A percentile compares a stretch with the other conserved stretches of the same genome.
Evolutionary conservation across 257 asterid genomes (phyloP).

Genomic region (Primulina huaijiensis): DNA sequence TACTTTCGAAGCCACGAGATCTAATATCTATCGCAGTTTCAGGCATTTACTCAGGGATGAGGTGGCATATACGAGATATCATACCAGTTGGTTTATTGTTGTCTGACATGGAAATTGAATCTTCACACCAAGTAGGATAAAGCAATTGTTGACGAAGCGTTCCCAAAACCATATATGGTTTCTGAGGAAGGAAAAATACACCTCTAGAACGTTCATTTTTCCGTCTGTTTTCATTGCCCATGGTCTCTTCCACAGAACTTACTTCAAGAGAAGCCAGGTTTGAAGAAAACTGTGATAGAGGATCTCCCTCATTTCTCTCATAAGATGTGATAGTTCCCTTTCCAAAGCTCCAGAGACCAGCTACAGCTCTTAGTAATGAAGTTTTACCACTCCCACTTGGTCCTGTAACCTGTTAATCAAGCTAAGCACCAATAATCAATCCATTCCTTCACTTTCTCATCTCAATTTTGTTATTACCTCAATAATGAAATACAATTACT

Average conservation of each 20-base stretch:
- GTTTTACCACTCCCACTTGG: constrained; percentile 99
- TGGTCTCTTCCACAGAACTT: constrained; percentile 24
- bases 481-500: constrained; percentile 28
- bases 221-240: constrained; percentile 25
- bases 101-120: constrained; percentile 37
- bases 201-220: constrained; percentile 38
- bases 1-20: not conserved
- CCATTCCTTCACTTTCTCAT: constrained; percentile 11
- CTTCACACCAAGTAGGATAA: constrained; percentile 82
- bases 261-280: constrained; percentile 31
- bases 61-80: constrained; percentile 23
- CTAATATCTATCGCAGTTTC: not conserved
- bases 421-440: constrained; percentile 30
- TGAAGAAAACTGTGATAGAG: constrained; percentile 26
- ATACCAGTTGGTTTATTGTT: constrained; percentile 48
- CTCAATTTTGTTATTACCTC: constrained; percentile 19
- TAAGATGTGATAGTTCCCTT: constrained; percentile 65
- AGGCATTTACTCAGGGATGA: constrained; percentile 16
- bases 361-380: constrained; percentile 74
- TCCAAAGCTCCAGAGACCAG: constrained; percentile 92
- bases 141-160: constrained; percentile 86
- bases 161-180: constrained; percentile 90
- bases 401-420: constrained; percentile 74
- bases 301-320: constrained; percentile 33
- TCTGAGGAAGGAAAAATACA: constrained; percentile 91